Evolutionary conservation across 768 basidiomycete genomes (phyloP).

Genomic region (Boletus sp.): DNA sequence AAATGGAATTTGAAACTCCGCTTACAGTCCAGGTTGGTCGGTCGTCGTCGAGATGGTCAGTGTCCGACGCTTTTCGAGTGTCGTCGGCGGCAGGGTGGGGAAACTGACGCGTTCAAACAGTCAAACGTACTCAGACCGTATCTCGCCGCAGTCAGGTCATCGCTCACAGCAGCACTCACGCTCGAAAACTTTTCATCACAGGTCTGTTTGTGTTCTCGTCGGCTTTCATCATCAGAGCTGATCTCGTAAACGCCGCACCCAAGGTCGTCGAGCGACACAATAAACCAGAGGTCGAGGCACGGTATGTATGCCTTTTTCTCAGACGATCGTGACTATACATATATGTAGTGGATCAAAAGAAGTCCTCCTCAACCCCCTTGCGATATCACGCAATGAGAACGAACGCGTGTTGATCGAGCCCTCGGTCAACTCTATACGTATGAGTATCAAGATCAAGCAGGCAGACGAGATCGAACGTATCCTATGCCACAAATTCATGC

Average conservation of each 20-base stretch:
- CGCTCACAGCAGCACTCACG: conserved; percentile 95
- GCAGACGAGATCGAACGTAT: conserved; percentile 98
- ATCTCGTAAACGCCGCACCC: background rate
- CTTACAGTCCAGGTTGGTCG: conserved; percentile 4
- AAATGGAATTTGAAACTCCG: conserved; percentile 45
- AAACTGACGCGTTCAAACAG: conserved; percentile 39
- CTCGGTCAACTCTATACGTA: conserved; percentile 92
- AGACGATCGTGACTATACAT: conserved; percentile 28
- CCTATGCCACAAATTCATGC: conserved; percentile 95
- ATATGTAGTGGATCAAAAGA: conserved; percentile 74
- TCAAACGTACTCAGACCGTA: conserved; percentile 96
- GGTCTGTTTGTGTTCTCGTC: conserved; percentile 10
- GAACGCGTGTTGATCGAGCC: conserved; percentile 97
- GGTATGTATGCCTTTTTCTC: conserved; percentile 42
- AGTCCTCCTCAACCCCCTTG: conserved; percentile 88
- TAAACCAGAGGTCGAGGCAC: conserved; percentile 91
- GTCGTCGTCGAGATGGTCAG: conserved; percentile 48
- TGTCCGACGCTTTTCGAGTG: conserved; percentile 4
- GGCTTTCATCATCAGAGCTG: conserved; percentile 4
- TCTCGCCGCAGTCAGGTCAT: conserved; percentile 91
- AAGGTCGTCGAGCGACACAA: conserved; percentile 99
- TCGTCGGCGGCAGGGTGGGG: background rate
- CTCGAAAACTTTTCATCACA: conserved; percentile 98
- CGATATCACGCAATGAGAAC: conserved; percentile 95
- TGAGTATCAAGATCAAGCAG: conserved; percentile 98